These are phyloP conservation scores for Fusarium sp. DNA, from an alignment of 2,329 filamentous ascomycete species.

Conservation along the genomic window DNA sequence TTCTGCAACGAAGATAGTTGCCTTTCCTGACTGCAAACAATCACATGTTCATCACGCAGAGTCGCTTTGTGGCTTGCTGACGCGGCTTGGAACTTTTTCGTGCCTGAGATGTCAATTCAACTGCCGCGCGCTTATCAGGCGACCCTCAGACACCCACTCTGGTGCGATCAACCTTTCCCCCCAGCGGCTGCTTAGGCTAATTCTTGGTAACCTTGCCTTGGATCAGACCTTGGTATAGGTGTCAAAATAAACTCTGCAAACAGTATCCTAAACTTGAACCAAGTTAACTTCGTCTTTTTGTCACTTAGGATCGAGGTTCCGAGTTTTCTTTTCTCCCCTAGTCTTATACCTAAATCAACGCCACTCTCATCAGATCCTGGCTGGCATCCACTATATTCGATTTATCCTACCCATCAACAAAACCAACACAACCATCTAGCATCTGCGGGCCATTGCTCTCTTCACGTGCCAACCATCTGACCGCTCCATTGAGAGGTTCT, in stretches of 20 bases:
- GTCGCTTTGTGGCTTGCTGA: conserved; percentile 6
- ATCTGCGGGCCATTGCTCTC: conserved; percentile 2
- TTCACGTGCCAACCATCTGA: conserved; percentile 26
- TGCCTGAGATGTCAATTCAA: conserved; percentile 8
- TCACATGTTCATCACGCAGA: conserved; percentile 13
- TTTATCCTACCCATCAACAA: conserved; percentile 1
- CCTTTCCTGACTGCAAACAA: background rate
- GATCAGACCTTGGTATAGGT: too few species aligned
- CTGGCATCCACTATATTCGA: conserved; percentile 9
- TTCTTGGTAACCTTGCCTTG: conserved; percentile 11
- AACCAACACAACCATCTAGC: background rate
- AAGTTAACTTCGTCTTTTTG: too few species aligned
- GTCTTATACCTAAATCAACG: background rate
- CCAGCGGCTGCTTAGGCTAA: background rate
- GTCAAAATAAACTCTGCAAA: too few species aligned
- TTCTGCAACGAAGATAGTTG: background rate
- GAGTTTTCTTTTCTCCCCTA: too few species aligned
- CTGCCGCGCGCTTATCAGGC: conserved; percentile 34
- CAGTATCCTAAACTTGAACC: too few species aligned
- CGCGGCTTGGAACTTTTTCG: conserved; percentile 3
- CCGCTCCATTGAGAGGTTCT: conserved; percentile 2
- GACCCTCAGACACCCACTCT: background rate
- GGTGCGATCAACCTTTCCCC: background rate
- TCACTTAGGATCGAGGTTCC: too few species aligned
- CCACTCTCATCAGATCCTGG: conserved; percentile 32